Evolutionary conservation across 768 basidiomycete species (phyloP), one percentile per base, ranked within the genome.

Genomic region (Plicaturopsis crispa): DNA sequence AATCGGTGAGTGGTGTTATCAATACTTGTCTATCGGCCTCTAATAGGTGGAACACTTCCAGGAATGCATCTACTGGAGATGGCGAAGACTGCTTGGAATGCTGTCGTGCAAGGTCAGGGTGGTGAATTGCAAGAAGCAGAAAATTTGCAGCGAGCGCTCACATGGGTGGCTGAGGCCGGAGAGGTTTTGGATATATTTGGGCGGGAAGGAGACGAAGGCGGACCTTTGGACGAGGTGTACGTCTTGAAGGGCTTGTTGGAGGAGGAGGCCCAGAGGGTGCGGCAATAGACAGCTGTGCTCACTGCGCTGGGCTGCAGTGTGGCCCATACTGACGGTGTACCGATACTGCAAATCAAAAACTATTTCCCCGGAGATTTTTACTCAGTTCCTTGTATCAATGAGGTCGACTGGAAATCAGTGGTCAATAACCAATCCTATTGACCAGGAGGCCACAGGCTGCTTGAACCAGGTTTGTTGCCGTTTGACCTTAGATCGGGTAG

Each of bases 31-130:
- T 13, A 18, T 30, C 36, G 24, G 11, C 19, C 31, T 22, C 37
- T 23, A n/a, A 40, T 33, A 17, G 30, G 16, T 38, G 18, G 40
- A 16, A 13, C 40, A 28, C n/a, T 33, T 24, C 14, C 39, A 90
- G 86, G 85, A 11, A 66, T 86, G 62, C 87, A 90, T 55, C 59
- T 78, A 8, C 54, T 88, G 14, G 86, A 89, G 51, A 58, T 86
- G 51, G 72, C 84, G 2, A 88, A 88, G 63, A 80, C 83, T 1
- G 65, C 68, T 5, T 89, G 86, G 86, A 88, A 90, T 52, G 70
- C 64, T 11, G 54, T 65, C 17, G 50, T 78, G 3, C 49, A 53
- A 32, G 54, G 60, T 32, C 30, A 43, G 11, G 34, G 40, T 5
- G 40, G 45, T 13, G 43, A 44, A 8, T 18, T 20, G 10, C 23